Conservation (phyloP, 352 stramenopile species). For the Phytophthora europaea region DNA sequence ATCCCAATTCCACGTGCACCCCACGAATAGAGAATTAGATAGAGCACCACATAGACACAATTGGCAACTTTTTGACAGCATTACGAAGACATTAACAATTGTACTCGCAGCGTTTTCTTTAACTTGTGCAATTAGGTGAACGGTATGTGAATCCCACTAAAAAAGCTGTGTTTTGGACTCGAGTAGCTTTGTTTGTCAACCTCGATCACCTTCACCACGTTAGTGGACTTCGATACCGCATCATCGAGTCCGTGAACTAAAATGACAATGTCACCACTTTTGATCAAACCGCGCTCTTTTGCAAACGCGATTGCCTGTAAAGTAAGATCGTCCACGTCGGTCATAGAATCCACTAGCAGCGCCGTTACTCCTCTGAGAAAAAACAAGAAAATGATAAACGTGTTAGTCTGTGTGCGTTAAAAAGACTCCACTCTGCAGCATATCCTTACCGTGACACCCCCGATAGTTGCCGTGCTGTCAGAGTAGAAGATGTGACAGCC, state of each 20-base stretch:
- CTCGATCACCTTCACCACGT: slow-evolving; percentile 93
- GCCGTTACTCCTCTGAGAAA: slow-evolving; percentile 68
- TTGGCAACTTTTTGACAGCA: neutral
- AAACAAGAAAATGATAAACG: neutral
- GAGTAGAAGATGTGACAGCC: slow-evolving; percentile 86
- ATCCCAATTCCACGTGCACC: slow-evolving; percentile 73
- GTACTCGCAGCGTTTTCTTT: neutral
- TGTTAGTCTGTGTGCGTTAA: neutral
- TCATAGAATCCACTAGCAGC: slow-evolving; percentile 81
- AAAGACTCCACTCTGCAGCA: neutral
- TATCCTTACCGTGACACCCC: slow-evolving; percentile 77
- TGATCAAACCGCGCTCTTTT: slow-evolving; percentile 86
- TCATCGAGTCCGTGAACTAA: slow-evolving; percentile 92
- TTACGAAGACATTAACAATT: neutral
- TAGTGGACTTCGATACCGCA: slow-evolving; percentile 81
- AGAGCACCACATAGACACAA: slow-evolving; percentile 14
- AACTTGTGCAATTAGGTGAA: slow-evolving; percentile 27
- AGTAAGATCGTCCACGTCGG: slow-evolving; percentile 87
- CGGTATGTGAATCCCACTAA: slow-evolving; percentile 57
- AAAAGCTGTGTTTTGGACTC: slow-evolving; percentile 74
- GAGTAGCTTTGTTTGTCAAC: slow-evolving; percentile 72
- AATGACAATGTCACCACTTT: slow-evolving; percentile 89
- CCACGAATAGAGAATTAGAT: slow-evolving; percentile 50
- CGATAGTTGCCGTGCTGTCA: slow-evolving; percentile 75
- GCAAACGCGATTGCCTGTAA: slow-evolving; percentile 86